Evolutionary conservation across 2,329 filamentous ascomycete genomes (phyloP).

Genomic region (Epichloe elymi): DNA sequence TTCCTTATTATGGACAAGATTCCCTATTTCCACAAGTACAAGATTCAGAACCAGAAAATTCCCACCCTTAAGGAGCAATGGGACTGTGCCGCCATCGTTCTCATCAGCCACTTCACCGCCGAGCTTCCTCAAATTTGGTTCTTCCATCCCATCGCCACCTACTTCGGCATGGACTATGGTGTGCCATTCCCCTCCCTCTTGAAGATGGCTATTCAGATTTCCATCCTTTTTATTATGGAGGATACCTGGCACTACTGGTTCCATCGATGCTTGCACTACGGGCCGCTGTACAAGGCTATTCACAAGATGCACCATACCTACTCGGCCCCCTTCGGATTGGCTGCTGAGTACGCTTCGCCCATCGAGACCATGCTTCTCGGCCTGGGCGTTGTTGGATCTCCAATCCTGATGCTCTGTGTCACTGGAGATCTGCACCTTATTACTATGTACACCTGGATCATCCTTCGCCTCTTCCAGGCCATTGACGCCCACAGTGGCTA

Average conservation of each 20-base stretch:
- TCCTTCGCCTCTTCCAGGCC: constrained; percentile 85
- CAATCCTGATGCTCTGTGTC: constrained; percentile 70
- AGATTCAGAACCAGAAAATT: constrained; percentile 83
- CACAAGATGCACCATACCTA: constrained; percentile 99
- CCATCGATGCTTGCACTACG: constrained; percentile 87
- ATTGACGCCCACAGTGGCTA: constrained; percentile 97
- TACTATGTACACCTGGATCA: constrained; percentile 97
- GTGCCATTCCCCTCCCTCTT: constrained; percentile 76
- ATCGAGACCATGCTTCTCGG: constrained; percentile 95
- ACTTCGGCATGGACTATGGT: constrained; percentile 73
- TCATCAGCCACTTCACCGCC: constrained; percentile 92
- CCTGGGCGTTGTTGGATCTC: constrained; percentile 68
- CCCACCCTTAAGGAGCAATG: constrained; percentile 90
- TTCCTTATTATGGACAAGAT: constrained; percentile 89
- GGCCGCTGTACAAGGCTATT: constrained; percentile 86
- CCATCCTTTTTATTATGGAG: constrained; percentile 88
- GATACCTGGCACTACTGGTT: constrained; percentile 98
- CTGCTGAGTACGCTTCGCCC: constrained; percentile 93
- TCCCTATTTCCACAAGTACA: constrained; percentile 81
- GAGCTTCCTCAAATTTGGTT: constrained; percentile 98
- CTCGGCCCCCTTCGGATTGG: constrained; percentile 90
- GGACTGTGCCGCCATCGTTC: constrained; percentile 83
- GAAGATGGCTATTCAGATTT: constrained; percentile 85
- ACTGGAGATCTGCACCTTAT: constrained; percentile 84
- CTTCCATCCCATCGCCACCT: constrained; percentile 93